Evolutionary conservation across 805 yeast genomes (phyloP).

Genomic region (Wickerhamiella kazuoi): DNA sequence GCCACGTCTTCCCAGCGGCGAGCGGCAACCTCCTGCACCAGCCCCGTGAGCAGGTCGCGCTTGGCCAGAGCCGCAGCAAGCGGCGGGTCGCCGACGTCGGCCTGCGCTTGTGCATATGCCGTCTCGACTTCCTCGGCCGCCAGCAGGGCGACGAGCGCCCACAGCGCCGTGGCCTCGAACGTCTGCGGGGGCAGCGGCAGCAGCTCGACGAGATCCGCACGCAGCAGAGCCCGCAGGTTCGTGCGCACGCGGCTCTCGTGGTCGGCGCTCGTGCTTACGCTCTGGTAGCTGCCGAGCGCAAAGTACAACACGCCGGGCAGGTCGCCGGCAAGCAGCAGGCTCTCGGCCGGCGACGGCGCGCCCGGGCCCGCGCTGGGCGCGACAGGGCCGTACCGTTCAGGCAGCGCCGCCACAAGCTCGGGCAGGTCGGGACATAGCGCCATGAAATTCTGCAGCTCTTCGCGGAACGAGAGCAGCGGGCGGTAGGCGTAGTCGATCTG

Average conservation of each 20-base stretch:
- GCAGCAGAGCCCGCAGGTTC: neutral
- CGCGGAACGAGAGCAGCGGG: constrained; percentile 8
- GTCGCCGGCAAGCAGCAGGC: neutral
- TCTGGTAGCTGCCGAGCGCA: neutral
- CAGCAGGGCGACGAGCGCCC: constrained; percentile 1
- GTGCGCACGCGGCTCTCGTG: neutral
- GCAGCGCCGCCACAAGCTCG: neutral
- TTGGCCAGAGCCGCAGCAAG: constrained; percentile 5
- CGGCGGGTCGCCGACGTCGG: constrained; percentile 2
- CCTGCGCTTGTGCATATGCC: neutral
- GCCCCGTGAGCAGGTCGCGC: no score
- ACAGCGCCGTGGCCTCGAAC: constrained; percentile 3
- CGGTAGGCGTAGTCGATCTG: constrained; percentile 6
- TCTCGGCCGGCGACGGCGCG: neutral
- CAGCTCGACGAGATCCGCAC: neutral
- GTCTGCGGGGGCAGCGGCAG: neutral
- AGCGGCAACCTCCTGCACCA: constrained; percentile 10
- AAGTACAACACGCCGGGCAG: neutral
- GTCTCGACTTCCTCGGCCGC: constrained; percentile 17
- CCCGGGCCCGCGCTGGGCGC: neutral
- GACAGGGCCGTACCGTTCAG: neutral
- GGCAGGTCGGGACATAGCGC: neutral
- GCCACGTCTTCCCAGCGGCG: constrained; percentile 45
- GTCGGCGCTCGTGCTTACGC: neutral
- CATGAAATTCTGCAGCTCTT: constrained; percentile 10